A percentile compares a stretch with the other conserved stretches of the same genome.
Evolutionary conservation across 495 filamentous ascomycete genomes (phyloP).

Genomic region (Xylaria bambusicola): DNA sequence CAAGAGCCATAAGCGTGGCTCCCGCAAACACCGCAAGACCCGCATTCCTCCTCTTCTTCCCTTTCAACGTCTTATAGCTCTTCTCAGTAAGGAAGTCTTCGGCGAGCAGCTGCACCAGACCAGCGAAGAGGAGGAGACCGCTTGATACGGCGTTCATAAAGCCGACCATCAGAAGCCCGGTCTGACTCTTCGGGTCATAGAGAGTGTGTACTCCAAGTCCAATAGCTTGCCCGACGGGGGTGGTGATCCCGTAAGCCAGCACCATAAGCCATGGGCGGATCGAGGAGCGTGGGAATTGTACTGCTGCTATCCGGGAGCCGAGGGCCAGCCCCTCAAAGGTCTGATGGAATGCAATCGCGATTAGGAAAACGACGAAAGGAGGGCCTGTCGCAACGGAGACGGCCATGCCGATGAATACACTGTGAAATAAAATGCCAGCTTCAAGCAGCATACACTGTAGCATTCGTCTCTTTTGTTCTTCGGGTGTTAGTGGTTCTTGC

Average conservation of each 20-base stretch:
- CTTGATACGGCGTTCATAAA: constrained; percentile 89
- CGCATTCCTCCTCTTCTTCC: constrained; percentile 70
- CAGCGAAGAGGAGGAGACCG: constrained; percentile 86
- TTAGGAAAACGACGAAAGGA: constrained; percentile 74
- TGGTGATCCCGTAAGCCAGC: constrained; percentile 86
- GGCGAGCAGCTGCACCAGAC: constrained; percentile 85
- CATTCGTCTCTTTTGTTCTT: constrained; percentile 61
- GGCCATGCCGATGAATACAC: constrained; percentile 88
- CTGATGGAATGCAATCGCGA: constrained; percentile 82
- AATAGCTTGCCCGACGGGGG: constrained; percentile 87
- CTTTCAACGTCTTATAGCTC: constrained; percentile 75
- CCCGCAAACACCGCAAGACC: constrained; percentile 76
- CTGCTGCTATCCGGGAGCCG: constrained; percentile 69
- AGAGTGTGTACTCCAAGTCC: constrained; percentile 78
- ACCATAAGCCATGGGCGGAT: constrained; percentile 91
- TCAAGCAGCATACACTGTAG: constrained; percentile 80
- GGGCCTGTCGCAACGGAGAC: constrained; percentile 79
- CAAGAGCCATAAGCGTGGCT: constrained; percentile 79
- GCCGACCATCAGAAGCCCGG: constrained; percentile 86
- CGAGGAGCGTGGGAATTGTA: constrained; percentile 57
- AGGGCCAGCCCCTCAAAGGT: constrained; percentile 75
- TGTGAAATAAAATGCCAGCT: constrained; percentile 84
- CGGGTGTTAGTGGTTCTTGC: constrained; percentile 32
- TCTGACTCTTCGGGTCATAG: constrained; percentile 80
- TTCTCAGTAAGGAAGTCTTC: constrained; percentile 92